Percentiles rank a stretch among this genome's conserved stretches.
phyloP scores from a whole-genome alignment of 352 stramenopile species.

The Globisporangium canariense region DNA sequence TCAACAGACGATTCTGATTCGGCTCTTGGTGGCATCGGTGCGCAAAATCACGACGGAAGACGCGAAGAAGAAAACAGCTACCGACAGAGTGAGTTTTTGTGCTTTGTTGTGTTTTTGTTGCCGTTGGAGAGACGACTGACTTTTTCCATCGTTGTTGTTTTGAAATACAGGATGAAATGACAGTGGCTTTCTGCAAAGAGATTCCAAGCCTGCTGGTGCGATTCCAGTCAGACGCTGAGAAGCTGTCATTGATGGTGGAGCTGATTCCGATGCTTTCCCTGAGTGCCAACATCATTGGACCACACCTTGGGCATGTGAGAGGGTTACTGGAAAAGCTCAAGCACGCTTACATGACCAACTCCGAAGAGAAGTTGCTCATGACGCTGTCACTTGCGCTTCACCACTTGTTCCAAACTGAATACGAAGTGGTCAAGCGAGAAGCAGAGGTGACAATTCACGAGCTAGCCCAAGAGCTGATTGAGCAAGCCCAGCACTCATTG shows the following conservation, averaged over 20 bases:
- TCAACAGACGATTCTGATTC: slow-evolving; percentile 78
- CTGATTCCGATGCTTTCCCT: slow-evolving; percentile 72
- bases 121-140: neutral
- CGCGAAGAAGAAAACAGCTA: slow-evolving; percentile 46
- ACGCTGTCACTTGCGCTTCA: slow-evolving; percentile 62
- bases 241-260: slow-evolving; percentile 69
- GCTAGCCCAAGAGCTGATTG: slow-evolving; percentile 61
- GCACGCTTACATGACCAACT: slow-evolving; percentile 61
- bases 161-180: slow-evolving; percentile 63
- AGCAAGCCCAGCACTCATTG: slow-evolving; percentile 52
- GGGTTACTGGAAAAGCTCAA: slow-evolving; percentile 75
- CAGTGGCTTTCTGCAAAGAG: slow-evolving; percentile 76
- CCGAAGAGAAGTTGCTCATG: slow-evolving; percentile 67
- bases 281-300: slow-evolving; percentile 55
- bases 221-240: slow-evolving; percentile 80
- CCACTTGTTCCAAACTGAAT: slow-evolving; percentile 65
- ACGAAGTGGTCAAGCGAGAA: slow-evolving; percentile 78
- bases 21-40: slow-evolving; percentile 65
- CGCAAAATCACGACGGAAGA: slow-evolving; percentile 47
- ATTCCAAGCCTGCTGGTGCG: slow-evolving; percentile 69
- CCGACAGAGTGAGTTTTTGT: slow-evolving; percentile 41
- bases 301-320: slow-evolving; percentile 67
- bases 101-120: neutral
- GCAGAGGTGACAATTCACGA: slow-evolving; percentile 73
- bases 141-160: neutral